Evolutionary conservation across 805 yeast species (phyloP), one percentile per base, ranked within the genome.

Genomic region (Nakazawaea holstii): DNA sequence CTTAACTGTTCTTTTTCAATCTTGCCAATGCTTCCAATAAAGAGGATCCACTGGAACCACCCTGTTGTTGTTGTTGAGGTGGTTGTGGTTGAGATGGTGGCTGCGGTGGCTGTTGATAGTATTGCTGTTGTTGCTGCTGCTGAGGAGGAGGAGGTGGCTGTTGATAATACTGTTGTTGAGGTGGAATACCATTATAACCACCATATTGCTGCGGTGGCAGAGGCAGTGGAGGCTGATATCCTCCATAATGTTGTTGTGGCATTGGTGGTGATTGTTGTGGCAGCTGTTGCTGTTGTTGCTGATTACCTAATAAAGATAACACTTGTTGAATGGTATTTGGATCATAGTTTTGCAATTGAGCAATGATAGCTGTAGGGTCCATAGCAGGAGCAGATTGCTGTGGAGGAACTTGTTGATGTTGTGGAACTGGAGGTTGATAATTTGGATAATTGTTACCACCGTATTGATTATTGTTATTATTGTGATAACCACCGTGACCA

Each of bases 21-120:
- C 70, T 61, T 17, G 70, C 68, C 41, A 66, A 55, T 35, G 70
- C 66, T 35, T 66, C 70, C 43, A 64, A 60, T 10, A 66, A 51
- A 59, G 60, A 61, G 51, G 74, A 51, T 49, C 62, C 59, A 41
- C 60, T 65, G 43, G 57, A 54, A 39, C 40, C 37, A 50, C 53
- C 46, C 35, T 39, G 37, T 24, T 49, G 39, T 41, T 41, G 48
- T 26, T 33, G 42, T 32, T 39, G 51, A 38, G 43, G 52, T 8
- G 36, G 45, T 29, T 45, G 52, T n/a, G 33, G 46, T 3, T 38
- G 52, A 32, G 35, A 48, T 29, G 48, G 51, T 29, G 44, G 53
- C 24, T 43, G 55, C 13, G 29, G 39, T 13, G 35, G 35, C 27
- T 15, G 42, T 39, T 49, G 52, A 43, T 40, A 35, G 38, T 50